phyloP scores from a whole-genome alignment of 495 filamentous ascomycete species.

The Aspergillus diversus region DNA sequence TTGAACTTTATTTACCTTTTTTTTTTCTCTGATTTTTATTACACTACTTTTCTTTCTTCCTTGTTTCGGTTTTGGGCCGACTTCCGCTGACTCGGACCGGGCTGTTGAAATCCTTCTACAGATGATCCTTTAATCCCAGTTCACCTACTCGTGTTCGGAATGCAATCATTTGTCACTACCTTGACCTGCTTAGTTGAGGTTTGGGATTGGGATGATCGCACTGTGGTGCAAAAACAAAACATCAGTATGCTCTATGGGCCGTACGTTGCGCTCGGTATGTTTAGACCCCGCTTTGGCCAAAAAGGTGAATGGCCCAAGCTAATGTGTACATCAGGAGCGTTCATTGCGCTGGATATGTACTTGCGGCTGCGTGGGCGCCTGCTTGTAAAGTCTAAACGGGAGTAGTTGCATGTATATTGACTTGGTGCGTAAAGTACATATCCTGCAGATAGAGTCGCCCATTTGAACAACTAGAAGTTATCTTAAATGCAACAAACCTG shows the following conservation, averaged over 20 bases:
- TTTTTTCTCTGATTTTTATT: neutral
- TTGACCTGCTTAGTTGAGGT: slow-evolving; percentile 67
- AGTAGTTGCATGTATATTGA: slow-evolving; percentile 25
- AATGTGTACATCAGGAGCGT: slow-evolving; percentile 43
- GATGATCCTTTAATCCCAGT: slow-evolving; percentile 64
- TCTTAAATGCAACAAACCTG: too few relatives aligned
- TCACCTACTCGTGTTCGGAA: slow-evolving; percentile 68
- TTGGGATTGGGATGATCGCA: slow-evolving; percentile 59
- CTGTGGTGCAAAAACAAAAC: slow-evolving; percentile 57
- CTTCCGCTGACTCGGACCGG: neutral
- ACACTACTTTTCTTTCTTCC: neutral
- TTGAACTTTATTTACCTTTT: too few relatives aligned
- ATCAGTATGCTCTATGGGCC: slow-evolving; percentile 68
- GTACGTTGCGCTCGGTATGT: slow-evolving; percentile 75
- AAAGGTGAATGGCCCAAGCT: slow-evolving; percentile 1
- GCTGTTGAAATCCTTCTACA: slow-evolving; percentile 24
- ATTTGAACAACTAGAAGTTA: too few relatives aligned
- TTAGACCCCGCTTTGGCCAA: neutral
- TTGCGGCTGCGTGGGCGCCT: slow-evolving; percentile 43
- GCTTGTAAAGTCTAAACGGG: slow-evolving; percentile 38
- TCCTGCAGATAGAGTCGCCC: neutral
- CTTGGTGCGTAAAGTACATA: neutral
- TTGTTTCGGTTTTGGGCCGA: neutral
- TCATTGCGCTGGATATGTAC: slow-evolving; percentile 61
- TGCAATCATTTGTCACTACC: slow-evolving; percentile 74